Percentiles rank a stretch among this genome's conserved stretches.
phyloP scores from a whole-genome alignment of 371 early-diverging fungal genomes.

The Lichtheimia ornata region DNA sequence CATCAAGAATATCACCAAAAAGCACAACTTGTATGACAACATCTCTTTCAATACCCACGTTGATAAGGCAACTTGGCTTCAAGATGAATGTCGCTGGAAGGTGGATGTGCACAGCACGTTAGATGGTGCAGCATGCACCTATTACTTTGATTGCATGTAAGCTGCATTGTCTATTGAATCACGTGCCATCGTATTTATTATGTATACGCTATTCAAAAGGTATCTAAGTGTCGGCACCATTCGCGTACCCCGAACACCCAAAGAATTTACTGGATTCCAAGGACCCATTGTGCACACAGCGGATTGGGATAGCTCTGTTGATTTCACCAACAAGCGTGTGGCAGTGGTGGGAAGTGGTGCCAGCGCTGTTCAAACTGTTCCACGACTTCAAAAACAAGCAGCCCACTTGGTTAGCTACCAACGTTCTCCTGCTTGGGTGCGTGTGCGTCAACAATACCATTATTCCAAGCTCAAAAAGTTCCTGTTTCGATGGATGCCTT shows the following conservation, averaged over 20 bases:
- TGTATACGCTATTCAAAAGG: conserved; percentile 23
- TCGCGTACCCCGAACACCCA: conserved; percentile 50
- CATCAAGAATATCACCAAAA: conserved; percentile 43
- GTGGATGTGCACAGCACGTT: conserved; percentile 22
- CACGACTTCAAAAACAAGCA: conserved; percentile 45
- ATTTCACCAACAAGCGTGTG: conserved; percentile 50
- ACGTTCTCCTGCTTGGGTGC: conserved; percentile 57
- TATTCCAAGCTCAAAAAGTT: conserved; percentile 13
- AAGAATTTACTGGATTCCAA: conserved; percentile 45
- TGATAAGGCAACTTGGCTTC: conserved; percentile 42
- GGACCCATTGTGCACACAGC: conserved; percentile 52
- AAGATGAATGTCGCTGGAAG: conserved; percentile 47
- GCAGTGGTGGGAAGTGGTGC: conserved; percentile 59
- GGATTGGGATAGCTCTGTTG: conserved; percentile 46
- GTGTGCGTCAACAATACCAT: conserved; percentile 18
- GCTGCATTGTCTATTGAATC: neutral
- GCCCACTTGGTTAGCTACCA: conserved; percentile 51
- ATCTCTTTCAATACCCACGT: conserved; percentile 51
- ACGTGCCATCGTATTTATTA: conserved; percentile 3
- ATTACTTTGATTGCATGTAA: conserved; percentile 35
- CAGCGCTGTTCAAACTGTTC: conserved; percentile 56
- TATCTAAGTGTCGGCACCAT: conserved; percentile 35
- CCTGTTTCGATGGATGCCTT: conserved; percentile 20
- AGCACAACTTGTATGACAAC: conserved; percentile 47
- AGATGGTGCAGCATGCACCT: conserved; percentile 5